Conservation (phyloP, 352 stramenopile species). For the Blastocystis sp. region DNA sequence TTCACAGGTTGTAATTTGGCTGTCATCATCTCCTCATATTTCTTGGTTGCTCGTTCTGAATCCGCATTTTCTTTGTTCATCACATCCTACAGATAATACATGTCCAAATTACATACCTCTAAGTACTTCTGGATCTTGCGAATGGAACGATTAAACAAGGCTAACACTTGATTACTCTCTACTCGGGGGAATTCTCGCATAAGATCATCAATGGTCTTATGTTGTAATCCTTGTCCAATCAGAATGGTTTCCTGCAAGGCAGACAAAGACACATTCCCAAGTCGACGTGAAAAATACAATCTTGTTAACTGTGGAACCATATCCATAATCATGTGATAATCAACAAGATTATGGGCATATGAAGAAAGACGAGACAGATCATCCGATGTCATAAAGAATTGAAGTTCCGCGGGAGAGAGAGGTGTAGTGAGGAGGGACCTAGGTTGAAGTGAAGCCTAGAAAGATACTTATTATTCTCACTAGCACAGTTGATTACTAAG, state of each 20-base stretch:
- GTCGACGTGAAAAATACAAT: slow-evolving; percentile 91
- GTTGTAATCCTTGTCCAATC: slow-evolving; percentile 82
- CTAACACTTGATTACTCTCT: slow-evolving; percentile 89
- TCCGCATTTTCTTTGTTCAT: slow-evolving; percentile 76
- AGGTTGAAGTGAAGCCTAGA: slow-evolving; percentile 70
- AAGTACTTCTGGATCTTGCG: slow-evolving; percentile 83
- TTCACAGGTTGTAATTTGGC: slow-evolving; percentile 76
- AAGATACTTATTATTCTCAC: slow-evolving; percentile 64
- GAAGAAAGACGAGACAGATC: slow-evolving; percentile 94
- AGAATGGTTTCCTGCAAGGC: slow-evolving; percentile 91
- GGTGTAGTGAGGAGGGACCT: slow-evolving; percentile 70
- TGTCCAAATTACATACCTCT: slow-evolving; percentile 73
- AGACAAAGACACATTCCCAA: slow-evolving; percentile 85
- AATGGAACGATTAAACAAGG: slow-evolving; percentile 95
- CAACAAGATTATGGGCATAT: slow-evolving; percentile 95
- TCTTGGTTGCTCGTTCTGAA: slow-evolving; percentile 75
- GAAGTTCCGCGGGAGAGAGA: slow-evolving; percentile 81
- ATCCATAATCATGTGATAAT: slow-evolving; percentile 98
- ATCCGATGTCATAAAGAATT: slow-evolving; percentile 89
- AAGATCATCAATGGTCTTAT: slow-evolving; percentile 88
- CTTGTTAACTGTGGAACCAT: slow-evolving; percentile 87
- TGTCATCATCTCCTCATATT: slow-evolving; percentile 75
- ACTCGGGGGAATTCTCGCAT: slow-evolving; percentile 85
- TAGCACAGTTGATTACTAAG: slow-evolving; percentile 69
- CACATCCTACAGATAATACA: slow-evolving; percentile 79